These are phyloP conservation scores for Epicoccum sorghinum DNA, from an alignment of 2,329 filamentous ascomycete genomes.

Conservation along the genomic window DNA sequence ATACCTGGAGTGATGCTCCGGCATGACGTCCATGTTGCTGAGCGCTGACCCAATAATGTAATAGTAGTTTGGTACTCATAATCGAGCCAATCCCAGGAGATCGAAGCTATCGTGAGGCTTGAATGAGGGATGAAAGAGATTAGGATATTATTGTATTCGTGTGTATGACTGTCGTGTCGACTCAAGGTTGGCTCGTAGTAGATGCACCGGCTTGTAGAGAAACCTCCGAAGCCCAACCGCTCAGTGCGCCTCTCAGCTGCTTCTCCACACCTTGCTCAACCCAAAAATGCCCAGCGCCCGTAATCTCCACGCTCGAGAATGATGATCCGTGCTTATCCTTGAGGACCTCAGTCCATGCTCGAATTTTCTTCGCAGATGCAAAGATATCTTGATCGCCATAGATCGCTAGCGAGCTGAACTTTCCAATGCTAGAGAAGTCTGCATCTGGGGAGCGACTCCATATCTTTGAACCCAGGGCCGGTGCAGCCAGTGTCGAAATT, in stretches of 20 bases:
- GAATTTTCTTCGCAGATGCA: conserved; percentile 68
- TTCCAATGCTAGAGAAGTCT: conserved; percentile 27
- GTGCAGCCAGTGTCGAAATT: conserved; percentile 45
- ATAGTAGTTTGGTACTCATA: no score
- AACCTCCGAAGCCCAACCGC: conserved; percentile 48
- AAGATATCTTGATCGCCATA: conserved; percentile 81
- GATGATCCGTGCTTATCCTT: conserved; percentile 31
- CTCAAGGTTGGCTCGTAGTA: background rate
- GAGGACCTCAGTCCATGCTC: conserved; percentile 68
- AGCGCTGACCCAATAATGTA: no score
- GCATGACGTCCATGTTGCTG: no score
- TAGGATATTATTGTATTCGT: no score
- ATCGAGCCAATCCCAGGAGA: no score
- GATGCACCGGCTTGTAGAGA: background rate
- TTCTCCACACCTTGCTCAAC: conserved; percentile 49
- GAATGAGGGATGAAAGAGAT: no score
- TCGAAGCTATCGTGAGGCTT: no score
- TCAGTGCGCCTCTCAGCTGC: conserved; percentile 49
- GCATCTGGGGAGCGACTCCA: conserved; percentile 30
- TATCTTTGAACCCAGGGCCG: conserved; percentile 36
- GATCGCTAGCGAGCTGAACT: conserved; percentile 64
- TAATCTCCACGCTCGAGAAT: conserved; percentile 54
- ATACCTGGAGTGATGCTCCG: no score
- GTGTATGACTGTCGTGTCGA: background rate
- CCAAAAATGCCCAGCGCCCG: conserved; percentile 60